These are phyloP conservation scores for Nakaseomyces delphensis DNA, from an alignment of 1,139 yeast genomes.

Conservation along the genomic window DNA sequence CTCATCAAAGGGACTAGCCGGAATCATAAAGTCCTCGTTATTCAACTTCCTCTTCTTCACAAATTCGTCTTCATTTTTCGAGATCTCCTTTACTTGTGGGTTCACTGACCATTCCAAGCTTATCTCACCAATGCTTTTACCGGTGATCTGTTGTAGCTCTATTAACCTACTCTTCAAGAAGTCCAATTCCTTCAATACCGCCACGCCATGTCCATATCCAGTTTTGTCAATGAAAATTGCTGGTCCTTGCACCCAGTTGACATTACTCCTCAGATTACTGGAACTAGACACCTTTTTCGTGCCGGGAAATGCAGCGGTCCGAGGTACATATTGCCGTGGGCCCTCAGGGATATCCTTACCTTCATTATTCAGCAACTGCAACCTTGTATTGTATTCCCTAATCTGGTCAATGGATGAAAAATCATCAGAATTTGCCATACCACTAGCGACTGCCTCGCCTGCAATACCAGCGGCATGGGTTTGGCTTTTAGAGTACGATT, in stretches of 20 bases:
- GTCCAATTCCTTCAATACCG: slow-evolving; percentile 23
- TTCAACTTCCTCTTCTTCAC: slow-evolving; percentile 10
- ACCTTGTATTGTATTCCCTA: slow-evolving; percentile 24
- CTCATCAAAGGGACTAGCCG: background rate
- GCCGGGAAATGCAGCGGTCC: background rate
- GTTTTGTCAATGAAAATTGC: slow-evolving; percentile 17
- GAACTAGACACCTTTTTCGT: slow-evolving; percentile 19
- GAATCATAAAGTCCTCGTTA: slow-evolving; percentile 6
- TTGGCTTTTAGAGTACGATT: background rate
- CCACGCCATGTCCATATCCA: slow-evolving; percentile 14
- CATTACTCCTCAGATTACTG: slow-evolving; percentile 13
- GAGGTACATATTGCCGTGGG: slow-evolving; percentile 1
- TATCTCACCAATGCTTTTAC: slow-evolving; percentile 17
- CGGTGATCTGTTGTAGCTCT: slow-evolving; percentile 27
- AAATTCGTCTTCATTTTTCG: slow-evolving; percentile 4
- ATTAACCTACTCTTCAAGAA: slow-evolving; percentile 24
- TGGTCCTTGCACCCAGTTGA: slow-evolving; percentile 29
- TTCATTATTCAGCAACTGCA: slow-evolving; percentile 15
- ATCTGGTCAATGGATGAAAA: slow-evolving; percentile 26
- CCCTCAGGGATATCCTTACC: slow-evolving; percentile 23
- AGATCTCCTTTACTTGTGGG: background rate
- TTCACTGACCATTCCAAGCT: slow-evolving; percentile 11
- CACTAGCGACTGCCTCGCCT: background rate
- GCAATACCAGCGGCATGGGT: background rate
- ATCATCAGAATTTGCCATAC: slow-evolving; percentile 12